These are phyloP conservation scores for Candida orba DNA, from an alignment of 805 yeast species.

Conservation along the genomic window DNA sequence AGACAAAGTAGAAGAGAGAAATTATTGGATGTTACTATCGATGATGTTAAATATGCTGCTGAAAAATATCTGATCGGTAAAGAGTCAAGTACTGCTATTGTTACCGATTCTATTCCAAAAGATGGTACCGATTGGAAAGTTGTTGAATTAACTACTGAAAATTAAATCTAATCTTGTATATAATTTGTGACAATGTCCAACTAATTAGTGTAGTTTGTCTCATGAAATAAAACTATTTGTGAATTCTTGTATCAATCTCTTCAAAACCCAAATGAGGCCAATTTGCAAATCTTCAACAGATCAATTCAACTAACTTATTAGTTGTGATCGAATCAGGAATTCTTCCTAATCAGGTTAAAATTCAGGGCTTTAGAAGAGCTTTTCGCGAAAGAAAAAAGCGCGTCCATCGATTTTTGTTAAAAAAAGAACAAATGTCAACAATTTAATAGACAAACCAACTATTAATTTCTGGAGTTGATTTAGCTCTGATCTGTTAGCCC, in stretches of 20 bases:
- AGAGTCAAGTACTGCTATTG: slow-evolving; percentile 32
- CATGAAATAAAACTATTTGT: no score
- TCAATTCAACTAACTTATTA: no score
- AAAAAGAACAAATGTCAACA: slow-evolving; percentile 5
- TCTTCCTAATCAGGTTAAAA: not conserved
- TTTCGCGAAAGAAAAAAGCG: slow-evolving; percentile 2
- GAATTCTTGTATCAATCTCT: no score
- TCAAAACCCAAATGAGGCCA: no score
- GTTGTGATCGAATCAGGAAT: not conserved
- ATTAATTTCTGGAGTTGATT: no score
- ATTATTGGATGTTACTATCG: slow-evolving; percentile 56
- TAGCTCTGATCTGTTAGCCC: not conserved
- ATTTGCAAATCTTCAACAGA: no score
- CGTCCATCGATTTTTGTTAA: not conserved
- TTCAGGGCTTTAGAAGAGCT: no score
- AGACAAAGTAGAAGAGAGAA: slow-evolving; percentile 73
- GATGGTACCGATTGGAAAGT: slow-evolving; percentile 14
- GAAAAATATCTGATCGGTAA: slow-evolving; percentile 48
- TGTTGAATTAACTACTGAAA: slow-evolving; percentile 12
- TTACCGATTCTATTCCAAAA: slow-evolving; percentile 28
- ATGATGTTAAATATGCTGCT: slow-evolving; percentile 59
- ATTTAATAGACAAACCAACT: not conserved
- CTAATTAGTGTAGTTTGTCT: not conserved
- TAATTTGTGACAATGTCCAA: not conserved
- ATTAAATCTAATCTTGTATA: not conserved